Evolutionary conservation across 1,284 basidiomycete genomes (phyloP).

Genomic region (Stereum hirsutum): DNA sequence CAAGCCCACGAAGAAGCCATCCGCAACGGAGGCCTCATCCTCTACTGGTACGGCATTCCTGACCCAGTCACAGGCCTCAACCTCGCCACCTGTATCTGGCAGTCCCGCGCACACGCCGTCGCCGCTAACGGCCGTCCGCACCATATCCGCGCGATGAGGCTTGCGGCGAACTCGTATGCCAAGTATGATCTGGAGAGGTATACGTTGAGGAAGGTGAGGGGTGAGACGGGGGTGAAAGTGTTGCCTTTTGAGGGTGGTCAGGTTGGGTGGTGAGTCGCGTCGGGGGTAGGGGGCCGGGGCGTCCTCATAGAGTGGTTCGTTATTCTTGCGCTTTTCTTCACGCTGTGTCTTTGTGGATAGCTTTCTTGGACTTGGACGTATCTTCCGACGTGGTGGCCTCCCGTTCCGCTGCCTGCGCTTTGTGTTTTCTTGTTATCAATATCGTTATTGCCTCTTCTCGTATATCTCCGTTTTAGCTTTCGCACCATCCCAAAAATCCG

Average conservation of each 20-base stretch:
- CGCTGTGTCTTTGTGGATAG: too few relatives aligned
- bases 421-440: too few relatives aligned
- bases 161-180: conserved; percentile 41
- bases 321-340: too few relatives aligned
- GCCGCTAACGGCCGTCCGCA: conserved; percentile 73
- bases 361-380: too few relatives aligned
- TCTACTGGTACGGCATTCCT: conserved; percentile 92
- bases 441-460: too few relatives aligned
- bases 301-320: too few relatives aligned
- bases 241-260: conserved; percentile 1
- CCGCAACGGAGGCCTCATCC: conserved; percentile 70
- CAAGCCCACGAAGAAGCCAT: conserved; percentile 88
- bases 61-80: conserved; percentile 69
- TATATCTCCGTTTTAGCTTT: too few relatives aligned
- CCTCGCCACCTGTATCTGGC: conserved; percentile 94
- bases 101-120: conserved; percentile 73
- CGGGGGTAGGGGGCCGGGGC: too few relatives aligned
- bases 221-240: conserved; percentile 5
- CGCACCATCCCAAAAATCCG: too few relatives aligned
- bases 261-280: background rate
- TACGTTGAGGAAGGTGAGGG: conserved; percentile 5
- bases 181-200: conserved; percentile 5
- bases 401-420: too few relatives aligned
- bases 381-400: too few relatives aligned
- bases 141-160: conserved; percentile 75